These are phyloP conservation scores for Penicillium brasilianum DNA, from an alignment of 2,329 filamentous ascomycete species.

Conservation along the genomic window DNA sequence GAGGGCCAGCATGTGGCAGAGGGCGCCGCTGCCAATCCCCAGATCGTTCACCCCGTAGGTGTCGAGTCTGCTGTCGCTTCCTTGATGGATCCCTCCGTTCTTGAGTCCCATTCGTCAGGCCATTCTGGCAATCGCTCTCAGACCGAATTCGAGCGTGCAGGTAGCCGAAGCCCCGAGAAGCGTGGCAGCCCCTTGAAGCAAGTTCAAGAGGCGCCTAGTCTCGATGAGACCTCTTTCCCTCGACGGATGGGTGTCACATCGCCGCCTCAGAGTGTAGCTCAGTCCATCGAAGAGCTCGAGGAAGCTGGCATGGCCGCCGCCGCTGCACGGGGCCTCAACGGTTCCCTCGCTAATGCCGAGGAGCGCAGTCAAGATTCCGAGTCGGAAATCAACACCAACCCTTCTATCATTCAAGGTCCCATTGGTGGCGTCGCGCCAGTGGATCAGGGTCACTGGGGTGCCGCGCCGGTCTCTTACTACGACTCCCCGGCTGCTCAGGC, in stretches of 20 bases:
- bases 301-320: slow-evolving; percentile 65
- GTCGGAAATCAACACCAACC: slow-evolving; percentile 77
- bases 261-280: slow-evolving; percentile 60
- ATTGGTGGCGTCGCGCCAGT: slow-evolving; percentile 62
- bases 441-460: slow-evolving; percentile 59
- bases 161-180: slow-evolving; percentile 38
- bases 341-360: slow-evolving; percentile 79
- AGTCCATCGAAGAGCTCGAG: slow-evolving; percentile 51
- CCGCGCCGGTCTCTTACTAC: slow-evolving; percentile 36
- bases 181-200: slow-evolving; percentile 55
- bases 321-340: slow-evolving; percentile 69
- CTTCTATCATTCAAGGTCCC: slow-evolving; percentile 78
- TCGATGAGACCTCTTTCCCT: slow-evolving; percentile 46
- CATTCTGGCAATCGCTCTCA: slow-evolving; percentile 54
- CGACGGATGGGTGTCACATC: slow-evolving; percentile 52
- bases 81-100: slow-evolving; percentile 78
- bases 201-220: slow-evolving; percentile 42
- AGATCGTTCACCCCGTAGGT: slow-evolving; percentile 73
- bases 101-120: slow-evolving; percentile 64
- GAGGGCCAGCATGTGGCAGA: slow-evolving; percentile 73
- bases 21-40: slow-evolving; percentile 72
- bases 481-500: slow-evolving; percentile 54
- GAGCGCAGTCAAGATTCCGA: slow-evolving; percentile 60
- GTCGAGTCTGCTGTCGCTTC: slow-evolving; percentile 93
- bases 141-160: slow-evolving; percentile 47